Conservation (phyloP, 2,329 filamentous ascomycete species). For the Cladophialophora chaetospira region DNA sequence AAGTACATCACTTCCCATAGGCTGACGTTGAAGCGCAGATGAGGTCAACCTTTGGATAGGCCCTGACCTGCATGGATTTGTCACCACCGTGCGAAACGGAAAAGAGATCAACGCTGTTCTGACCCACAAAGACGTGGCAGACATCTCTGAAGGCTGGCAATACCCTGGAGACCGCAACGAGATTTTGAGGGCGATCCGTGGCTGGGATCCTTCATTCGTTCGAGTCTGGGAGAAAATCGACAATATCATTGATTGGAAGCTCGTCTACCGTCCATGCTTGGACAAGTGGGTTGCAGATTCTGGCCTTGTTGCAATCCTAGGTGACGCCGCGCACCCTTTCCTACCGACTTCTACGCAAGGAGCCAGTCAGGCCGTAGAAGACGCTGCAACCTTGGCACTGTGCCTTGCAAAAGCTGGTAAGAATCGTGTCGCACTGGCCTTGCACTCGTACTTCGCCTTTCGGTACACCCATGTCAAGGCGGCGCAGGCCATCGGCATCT, state of each 20-base stretch:
- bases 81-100: constrained; percentile 17
- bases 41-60: constrained; percentile 20
- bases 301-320: constrained; percentile 37
- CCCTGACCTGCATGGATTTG: constrained; percentile 22
- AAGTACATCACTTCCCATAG: neutral
- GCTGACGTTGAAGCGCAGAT: neutral
- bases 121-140: constrained; percentile 47
- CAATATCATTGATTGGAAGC: constrained; percentile 36
- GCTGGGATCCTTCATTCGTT: constrained; percentile 54
- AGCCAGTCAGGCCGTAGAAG: constrained; percentile 46
- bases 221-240: constrained; percentile 49
- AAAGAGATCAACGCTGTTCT: constrained; percentile 37
- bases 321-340: constrained; percentile 43
- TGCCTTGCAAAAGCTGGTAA: constrained; percentile 21
- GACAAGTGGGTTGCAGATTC: constrained; percentile 31
- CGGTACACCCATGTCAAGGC: constrained; percentile 15
- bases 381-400: constrained; percentile 41
- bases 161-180: constrained; percentile 56
- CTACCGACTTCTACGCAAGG: constrained; percentile 48
- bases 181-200: constrained; percentile 52
- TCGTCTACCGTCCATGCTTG: constrained; percentile 34
- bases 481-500: constrained; percentile 27
- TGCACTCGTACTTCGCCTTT: constrained; percentile 15
- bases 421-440: constrained; percentile 10
- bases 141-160: constrained; percentile 59